Percentiles rank a stretch among this genome's conserved stretches.
These are phyloP conservation scores for Populus tomentosa DNA, from an alignment of 441 rosid species.

Conservation along the genomic window DNA sequence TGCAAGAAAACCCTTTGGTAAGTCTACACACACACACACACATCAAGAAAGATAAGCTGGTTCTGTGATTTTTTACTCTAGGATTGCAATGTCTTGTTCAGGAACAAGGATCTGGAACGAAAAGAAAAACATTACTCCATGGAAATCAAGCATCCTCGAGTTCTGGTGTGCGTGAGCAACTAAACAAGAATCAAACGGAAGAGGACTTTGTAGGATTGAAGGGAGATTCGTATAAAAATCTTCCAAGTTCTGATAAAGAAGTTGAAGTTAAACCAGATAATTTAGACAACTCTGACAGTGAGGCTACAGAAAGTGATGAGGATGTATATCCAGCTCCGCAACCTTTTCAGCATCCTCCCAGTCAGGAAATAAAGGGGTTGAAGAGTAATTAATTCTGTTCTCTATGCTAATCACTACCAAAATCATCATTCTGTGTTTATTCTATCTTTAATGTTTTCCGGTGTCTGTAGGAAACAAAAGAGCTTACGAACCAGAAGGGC, in stretches of 20 bases:
- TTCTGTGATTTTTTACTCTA: not conserved
- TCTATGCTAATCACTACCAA: not conserved
- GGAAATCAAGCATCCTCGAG: not conserved
- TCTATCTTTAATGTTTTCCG: not conserved
- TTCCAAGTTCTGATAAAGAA: not conserved
- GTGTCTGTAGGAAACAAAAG: not conserved
- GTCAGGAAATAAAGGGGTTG: not conserved
- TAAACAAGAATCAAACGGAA: not conserved
- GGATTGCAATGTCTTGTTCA: not conserved
- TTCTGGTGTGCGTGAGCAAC: not conserved
- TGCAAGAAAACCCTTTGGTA: not conserved
- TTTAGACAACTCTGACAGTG: not conserved
- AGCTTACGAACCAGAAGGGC: not conserved
- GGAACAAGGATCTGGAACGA: not conserved
- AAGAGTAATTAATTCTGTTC: not conserved
- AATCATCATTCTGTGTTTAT: not conserved
- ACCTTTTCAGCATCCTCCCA: not conserved
- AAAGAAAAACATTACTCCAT: not conserved
- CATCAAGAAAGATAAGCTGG: not conserved
- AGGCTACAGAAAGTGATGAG: not conserved
- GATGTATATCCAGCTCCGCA: not conserved
- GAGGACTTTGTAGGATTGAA: not conserved
- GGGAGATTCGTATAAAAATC: not conserved
- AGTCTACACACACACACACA: not conserved
- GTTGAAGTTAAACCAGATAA: not conserved